phyloP scores from a whole-genome alignment of 2,329 filamentous ascomycete genomes.

The Alternaria arborescens region DNA sequence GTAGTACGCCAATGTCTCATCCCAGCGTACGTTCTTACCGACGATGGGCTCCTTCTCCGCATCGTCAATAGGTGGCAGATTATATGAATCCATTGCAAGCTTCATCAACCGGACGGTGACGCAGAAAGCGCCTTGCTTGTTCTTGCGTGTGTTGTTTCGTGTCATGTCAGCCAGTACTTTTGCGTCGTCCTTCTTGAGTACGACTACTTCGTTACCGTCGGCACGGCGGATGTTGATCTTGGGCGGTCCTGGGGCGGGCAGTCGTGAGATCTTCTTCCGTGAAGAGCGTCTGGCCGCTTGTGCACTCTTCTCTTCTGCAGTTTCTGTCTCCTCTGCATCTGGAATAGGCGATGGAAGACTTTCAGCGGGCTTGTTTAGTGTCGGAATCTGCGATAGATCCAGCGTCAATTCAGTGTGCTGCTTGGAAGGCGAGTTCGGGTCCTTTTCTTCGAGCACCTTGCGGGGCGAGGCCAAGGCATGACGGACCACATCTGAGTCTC shows the following conservation, averaged over 20 bases:
- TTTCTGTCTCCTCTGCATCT: constrained; percentile 23
- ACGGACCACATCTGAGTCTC: constrained; percentile 58
- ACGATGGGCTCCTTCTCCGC: constrained; percentile 27
- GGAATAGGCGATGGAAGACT: constrained; percentile 27
- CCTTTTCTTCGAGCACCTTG: constrained; percentile 56
- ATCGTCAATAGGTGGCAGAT: constrained; percentile 23
- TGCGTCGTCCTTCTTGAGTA: constrained; percentile 59
- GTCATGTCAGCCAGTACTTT: constrained; percentile 58
- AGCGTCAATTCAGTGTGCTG: constrained; percentile 43
- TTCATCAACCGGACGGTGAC: constrained; percentile 56
- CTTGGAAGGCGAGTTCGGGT: constrained; percentile 58
- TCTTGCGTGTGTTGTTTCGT: constrained; percentile 59
- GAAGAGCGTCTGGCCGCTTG: constrained; percentile 44
- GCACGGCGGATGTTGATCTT: constrained; percentile 57
- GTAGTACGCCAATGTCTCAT: constrained; percentile 57
- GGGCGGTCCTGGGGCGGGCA: constrained; percentile 46
- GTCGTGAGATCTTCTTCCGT: constrained; percentile 46
- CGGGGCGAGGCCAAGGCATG: constrained; percentile 58
- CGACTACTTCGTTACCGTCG: constrained; percentile 53
- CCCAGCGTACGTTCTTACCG: constrained; percentile 55
- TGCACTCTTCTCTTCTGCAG: constrained; percentile 21
- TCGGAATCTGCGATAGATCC: constrained; percentile 43
- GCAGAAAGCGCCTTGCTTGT: constrained; percentile 57
- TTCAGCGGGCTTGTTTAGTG: constrained; percentile 29
- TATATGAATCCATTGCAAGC: constrained; percentile 46